Base-by-base conservation (phyloP, 2,329 filamentous ascomycete species). In the Stromatinia cepivora region DNA sequence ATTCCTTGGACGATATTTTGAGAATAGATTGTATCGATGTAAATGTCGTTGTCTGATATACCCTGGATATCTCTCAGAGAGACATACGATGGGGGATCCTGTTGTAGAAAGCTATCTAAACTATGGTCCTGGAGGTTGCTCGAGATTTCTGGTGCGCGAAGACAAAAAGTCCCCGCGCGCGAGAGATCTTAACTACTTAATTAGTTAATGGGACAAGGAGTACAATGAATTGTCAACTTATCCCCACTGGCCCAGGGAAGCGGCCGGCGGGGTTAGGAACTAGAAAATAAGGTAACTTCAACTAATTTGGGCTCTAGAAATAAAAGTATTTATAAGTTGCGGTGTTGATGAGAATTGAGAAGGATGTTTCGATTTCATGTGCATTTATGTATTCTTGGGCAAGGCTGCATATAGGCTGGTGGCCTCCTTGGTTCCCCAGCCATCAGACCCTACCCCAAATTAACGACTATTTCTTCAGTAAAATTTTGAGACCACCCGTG, bases 51-150 rank as follows among this genome's bases (percentile, higher is more conserved):
- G 50, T 52, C 50, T 52, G 50, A 52, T 28, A 52, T 52, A 10
- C 50, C 50, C 25, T 52, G 50, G 11, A 52, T 52, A 52, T 52
- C n/a, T 52, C 50, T 52, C 15, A 52, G n/a, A 28, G 50, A 52
- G 50, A 52, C 50, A 52, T 52, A 52, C n/a, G n/a, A 52, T 15
- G 50, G 50, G 50, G 28, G 50, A 52, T 52, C 13, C 5, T 52
- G 50, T 28, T 52, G 50, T 28, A n/a, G n/a, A 52, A 52, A 52
- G 50, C 50, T 52, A 28, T 52, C 50, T 52, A 52, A 52, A 52
- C 50, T 25, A 52, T 28, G 50, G 50, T 52, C 25, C n/a, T 15
- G 10, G 13, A 25, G n/a, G 11, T 25, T 52, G 6, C n/a, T 52
- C n/a, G 11, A 28, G 50, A 52, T 52, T 28, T 52, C 11, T 52